A percentile compares a stretch with the other conserved stretches of the same genome.
These are phyloP conservation scores for Sporothrix protearum DNA, from an alignment of 2,329 filamentous ascomycete genomes.

Conservation along the genomic window DNA sequence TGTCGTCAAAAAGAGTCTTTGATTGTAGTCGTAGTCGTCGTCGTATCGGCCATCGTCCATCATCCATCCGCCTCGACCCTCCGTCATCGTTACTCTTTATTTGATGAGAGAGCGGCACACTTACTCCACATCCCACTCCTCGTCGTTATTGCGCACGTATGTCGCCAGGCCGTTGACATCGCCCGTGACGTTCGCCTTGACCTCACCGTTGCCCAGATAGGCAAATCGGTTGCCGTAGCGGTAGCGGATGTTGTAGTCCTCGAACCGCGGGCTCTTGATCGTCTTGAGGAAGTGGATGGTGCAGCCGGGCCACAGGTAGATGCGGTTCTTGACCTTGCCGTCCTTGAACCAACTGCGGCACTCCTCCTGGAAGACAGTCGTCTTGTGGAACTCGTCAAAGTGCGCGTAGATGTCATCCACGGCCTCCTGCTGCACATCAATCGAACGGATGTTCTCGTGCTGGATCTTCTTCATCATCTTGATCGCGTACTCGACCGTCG, in stretches of 20 bases:
- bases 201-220: conserved; percentile 42
- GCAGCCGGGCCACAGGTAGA: conserved; percentile 33
- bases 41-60: not conserved
- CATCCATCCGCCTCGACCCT: not conserved
- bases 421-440: conserved; percentile 44
- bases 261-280: conserved; percentile 25
- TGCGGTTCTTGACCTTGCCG: conserved; percentile 36
- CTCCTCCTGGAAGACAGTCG: conserved; percentile 41
- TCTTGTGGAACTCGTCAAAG: conserved; percentile 45
- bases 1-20: not conserved
- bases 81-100: not conserved
- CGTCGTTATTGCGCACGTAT: conserved; percentile 44
- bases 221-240: conserved; percentile 37
- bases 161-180: conserved; percentile 42
- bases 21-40: conserved; percentile 6
- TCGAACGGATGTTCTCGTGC: conserved; percentile 45
- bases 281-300: conserved; percentile 29
- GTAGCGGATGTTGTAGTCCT: conserved; percentile 27
- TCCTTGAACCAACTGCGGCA: conserved; percentile 26
- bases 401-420: conserved; percentile 50
- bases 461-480: conserved; percentile 45
- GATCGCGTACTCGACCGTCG: conserved; percentile 34
- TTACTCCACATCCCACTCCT: conserved; percentile 45
- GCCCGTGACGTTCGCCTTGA: conserved; percentile 42
- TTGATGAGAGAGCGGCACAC: not conserved